Evolutionary conservation across 2,329 filamentous ascomycete species (phyloP).

Genomic region (Colletotrichum simmondsii): DNA sequence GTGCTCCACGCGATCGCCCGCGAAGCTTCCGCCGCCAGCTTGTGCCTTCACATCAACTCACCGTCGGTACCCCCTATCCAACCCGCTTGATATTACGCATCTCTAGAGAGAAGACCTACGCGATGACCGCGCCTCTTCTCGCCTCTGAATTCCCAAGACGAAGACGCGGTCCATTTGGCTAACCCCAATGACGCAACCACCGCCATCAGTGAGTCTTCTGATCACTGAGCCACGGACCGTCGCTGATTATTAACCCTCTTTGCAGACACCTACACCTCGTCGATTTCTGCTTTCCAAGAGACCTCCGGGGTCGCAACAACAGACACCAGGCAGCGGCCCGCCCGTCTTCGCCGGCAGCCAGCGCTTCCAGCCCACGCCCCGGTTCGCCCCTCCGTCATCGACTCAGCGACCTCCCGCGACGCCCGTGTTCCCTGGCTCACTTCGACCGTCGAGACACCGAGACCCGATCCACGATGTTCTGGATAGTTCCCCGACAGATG

Average conservation of each 20-base stretch:
- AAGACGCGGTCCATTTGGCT: conserved; percentile 28
- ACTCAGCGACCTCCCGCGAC: conserved; percentile 33
- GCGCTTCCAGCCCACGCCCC: conserved; percentile 51
- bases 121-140: neutral
- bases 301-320: conserved; percentile 44
- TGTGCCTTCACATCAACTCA: neutral
- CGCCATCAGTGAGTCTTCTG: conserved; percentile 17
- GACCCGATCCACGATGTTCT: conserved; percentile 27
- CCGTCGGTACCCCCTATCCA: neutral
- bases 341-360: conserved; percentile 33
- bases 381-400: conserved; percentile 48
- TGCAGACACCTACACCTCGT: conserved; percentile 51
- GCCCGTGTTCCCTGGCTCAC: conserved; percentile 18
- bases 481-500: conserved; percentile 21
- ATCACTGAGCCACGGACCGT: neutral
- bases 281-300: conserved; percentile 51
- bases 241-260: neutral
- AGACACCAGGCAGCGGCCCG: conserved; percentile 38
- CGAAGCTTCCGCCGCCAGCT: neutral
- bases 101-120: neutral
- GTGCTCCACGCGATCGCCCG: neutral
- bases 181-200: conserved; percentile 32
- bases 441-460: conserved; percentile 39
- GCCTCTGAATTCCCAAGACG: neutral
- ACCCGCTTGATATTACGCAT: neutral